Evolutionary conservation across 169 alveolate species (phyloP).

Genomic region (Babesia gibsoni): DNA sequence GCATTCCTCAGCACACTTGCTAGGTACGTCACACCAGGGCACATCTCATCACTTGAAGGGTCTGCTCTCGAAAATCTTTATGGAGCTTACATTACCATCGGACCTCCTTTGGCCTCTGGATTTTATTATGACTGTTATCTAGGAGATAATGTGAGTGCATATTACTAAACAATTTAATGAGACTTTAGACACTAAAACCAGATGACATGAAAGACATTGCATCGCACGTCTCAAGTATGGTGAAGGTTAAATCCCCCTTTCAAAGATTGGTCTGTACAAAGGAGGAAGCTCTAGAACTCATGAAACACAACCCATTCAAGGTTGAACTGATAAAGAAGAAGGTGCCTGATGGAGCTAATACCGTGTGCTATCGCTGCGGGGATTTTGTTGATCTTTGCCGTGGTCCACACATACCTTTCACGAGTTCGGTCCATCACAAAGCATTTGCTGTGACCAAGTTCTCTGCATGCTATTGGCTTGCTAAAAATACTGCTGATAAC

Average conservation of each 20-base stretch:
- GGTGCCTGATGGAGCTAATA: constrained; percentile 91
- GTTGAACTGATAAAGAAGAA: constrained; percentile 91
- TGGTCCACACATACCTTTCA: constrained; percentile 98
- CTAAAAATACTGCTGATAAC: constrained; percentile 91
- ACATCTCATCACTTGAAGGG: constrained; percentile 57
- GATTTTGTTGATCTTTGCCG: constrained; percentile 97
- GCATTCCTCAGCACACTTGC: constrained; percentile 98
- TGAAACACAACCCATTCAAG: constrained; percentile 97
- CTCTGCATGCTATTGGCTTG: constrained; percentile 99
- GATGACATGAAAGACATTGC: constrained; percentile 58
- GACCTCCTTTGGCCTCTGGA: constrained; percentile 95
- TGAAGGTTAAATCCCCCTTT: constrained; percentile 88
- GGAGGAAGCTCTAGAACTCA: constrained; percentile 95
- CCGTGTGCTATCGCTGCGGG: constrained; percentile 98
- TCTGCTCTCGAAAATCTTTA: constrained; percentile 91
- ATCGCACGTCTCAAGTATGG: constrained; percentile 62
- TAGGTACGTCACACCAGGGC: constrained; percentile 66
- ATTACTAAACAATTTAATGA: constrained; percentile 21
- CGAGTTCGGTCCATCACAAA: constrained; percentile 85
- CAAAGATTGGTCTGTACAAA: constrained; percentile 91
- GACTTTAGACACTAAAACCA: constrained; percentile 55
- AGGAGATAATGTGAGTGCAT: constrained; percentile 78
- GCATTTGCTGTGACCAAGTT: constrained; percentile 93
- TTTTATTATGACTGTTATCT: constrained; percentile 97
- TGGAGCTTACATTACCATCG: constrained; percentile 97